A percentile compares a stretch with the other conserved stretches of the same genome.
phyloP scores from a whole-genome alignment of 2,329 filamentous ascomycete genomes.

The Pseudocercospora cruenta region DNA sequence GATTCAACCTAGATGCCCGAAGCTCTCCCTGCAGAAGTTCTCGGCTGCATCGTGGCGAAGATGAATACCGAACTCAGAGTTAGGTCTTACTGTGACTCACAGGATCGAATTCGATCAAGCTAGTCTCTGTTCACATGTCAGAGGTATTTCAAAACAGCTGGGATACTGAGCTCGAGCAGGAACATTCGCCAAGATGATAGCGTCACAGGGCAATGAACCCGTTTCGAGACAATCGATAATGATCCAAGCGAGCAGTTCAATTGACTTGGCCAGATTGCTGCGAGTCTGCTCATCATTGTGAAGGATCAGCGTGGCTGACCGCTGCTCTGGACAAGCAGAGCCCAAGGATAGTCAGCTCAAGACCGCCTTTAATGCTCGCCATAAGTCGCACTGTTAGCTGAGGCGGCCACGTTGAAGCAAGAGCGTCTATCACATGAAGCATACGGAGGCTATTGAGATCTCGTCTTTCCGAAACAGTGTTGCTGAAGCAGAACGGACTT shows the following conservation, averaged over 20 bases:
- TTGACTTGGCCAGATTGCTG: too few relatives aligned
- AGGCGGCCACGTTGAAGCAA: not conserved
- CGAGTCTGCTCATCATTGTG: not conserved
- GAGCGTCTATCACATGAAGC: too few relatives aligned
- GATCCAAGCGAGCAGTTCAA: not conserved
- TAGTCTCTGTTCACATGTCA: slow-evolving; percentile 47
- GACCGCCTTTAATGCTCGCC: not conserved
- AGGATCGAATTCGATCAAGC: slow-evolving; percentile 54
- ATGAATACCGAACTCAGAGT: slow-evolving; percentile 54
- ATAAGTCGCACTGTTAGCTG: not conserved
- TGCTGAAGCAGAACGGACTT: too few relatives aligned
- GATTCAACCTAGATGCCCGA: slow-evolving; percentile 52
- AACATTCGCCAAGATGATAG: not conserved
- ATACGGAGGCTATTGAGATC: too few relatives aligned
- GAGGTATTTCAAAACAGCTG: not conserved
- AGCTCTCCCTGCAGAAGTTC: slow-evolving; percentile 55
- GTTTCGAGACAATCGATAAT: not conserved
- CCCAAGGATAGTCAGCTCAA: not conserved
- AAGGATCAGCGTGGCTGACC: not conserved
- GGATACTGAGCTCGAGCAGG: not conserved
- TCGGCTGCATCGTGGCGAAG: slow-evolving; percentile 57
- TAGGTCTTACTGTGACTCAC: slow-evolving; percentile 52
- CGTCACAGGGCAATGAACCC: not conserved
- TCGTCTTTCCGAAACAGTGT: too few relatives aligned
- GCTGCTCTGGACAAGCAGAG: not conserved